Base-by-base conservation (phyloP, 2,329 filamentous ascomycete species). In the Pseudomassariella vexata region DNA sequence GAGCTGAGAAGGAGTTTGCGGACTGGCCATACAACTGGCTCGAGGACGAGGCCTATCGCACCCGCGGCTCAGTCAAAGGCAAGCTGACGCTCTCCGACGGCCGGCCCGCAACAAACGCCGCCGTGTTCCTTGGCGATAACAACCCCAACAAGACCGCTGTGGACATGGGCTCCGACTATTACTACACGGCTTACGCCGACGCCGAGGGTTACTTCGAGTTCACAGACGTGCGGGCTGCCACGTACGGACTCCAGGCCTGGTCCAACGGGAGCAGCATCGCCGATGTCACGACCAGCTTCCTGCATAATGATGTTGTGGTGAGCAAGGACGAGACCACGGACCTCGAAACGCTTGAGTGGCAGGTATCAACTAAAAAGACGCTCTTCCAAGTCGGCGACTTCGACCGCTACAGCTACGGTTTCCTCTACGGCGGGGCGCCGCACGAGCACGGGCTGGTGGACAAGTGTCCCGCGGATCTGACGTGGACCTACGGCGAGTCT, bases 11-110 rank as follows among this genome's bases (percentile, higher is more conserved):
- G 17, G 68, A 73, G 44, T 55, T 60, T 22, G 35, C 49, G 5
- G 49, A 48, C 2, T 73, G 66, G 60, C 68, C 68, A 0, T 73
- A 73, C 43, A 40, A 51, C 15, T 73, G 67, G 67, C 58, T 70
- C 39, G 50, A 63, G 5, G 53, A 67, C 40, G 46, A 53, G 1
- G 53, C 54, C 3, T 73, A 70, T 47, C 63, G 68, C n/a, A 53
- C 60, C n/a, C 65, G 68, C 17, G 66, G 66, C 24, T 57, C 56
- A 8, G 55, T 73, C 8, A 53, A 53, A 9, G 68, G 68, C 25
- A 55, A 46, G 8, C 51, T 73, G 1, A 37, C 55, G 1, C 56
- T 73, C 9, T 65, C 60, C 11, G 65, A 70, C 37, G 68, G 67
- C 6, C 59, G 65, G 2, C 61, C 65, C 10, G 68, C 68, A 4